Evolutionary conservation across 164 flowering plant genomes (phyloP).

Genomic region (Macadamia tetraphylla): DNA sequence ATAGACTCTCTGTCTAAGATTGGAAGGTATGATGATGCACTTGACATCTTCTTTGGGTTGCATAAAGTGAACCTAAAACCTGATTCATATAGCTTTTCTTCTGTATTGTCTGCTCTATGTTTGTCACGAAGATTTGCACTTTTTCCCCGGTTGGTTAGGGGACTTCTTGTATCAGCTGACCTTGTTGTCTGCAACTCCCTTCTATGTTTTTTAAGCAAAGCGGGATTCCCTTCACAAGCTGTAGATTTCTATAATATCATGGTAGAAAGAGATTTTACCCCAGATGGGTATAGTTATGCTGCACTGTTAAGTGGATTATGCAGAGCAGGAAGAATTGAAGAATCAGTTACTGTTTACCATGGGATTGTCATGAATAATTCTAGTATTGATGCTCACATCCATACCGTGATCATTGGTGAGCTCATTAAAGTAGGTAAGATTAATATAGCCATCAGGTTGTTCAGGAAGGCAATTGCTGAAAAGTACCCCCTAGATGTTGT

Average conservation of each 20-base stretch:
- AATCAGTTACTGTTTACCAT: constrained; percentile 44
- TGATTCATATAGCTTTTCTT: constrained; percentile 49
- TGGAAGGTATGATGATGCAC: constrained; percentile 45
- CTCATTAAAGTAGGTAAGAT: constrained; percentile 41
- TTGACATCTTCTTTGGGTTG: constrained; percentile 32
- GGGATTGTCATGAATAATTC: constrained; percentile 32
- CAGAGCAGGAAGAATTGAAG: constrained; percentile 32
- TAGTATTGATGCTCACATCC: constrained; percentile 49
- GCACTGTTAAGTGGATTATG: constrained; percentile 46
- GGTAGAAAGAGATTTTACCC: constrained; percentile 37
- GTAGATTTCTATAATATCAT: constrained; percentile 42
- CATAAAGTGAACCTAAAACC: constrained; percentile 31
- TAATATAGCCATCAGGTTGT: constrained; percentile 35
- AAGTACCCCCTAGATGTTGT: constrained; percentile 46
- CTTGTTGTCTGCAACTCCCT: constrained; percentile 48
- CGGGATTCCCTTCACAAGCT: constrained; percentile 36
- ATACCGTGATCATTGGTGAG: constrained; percentile 37
- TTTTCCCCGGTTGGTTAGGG: constrained; percentile 26
- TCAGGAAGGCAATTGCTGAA: constrained; percentile 30
- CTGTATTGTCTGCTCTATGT: constrained; percentile 35
- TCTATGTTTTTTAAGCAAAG: constrained; percentile 38
- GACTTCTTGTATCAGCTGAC: constrained; percentile 32
- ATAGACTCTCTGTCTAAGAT: constrained; percentile 47
- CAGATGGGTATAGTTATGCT: constrained; percentile 48
- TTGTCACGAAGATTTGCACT: constrained; percentile 26